Percentiles rank a stretch among this genome's conserved stretches.
Conservation (phyloP, 108 stramenopile species). For the Cyclotella kingstonii region DNA sequence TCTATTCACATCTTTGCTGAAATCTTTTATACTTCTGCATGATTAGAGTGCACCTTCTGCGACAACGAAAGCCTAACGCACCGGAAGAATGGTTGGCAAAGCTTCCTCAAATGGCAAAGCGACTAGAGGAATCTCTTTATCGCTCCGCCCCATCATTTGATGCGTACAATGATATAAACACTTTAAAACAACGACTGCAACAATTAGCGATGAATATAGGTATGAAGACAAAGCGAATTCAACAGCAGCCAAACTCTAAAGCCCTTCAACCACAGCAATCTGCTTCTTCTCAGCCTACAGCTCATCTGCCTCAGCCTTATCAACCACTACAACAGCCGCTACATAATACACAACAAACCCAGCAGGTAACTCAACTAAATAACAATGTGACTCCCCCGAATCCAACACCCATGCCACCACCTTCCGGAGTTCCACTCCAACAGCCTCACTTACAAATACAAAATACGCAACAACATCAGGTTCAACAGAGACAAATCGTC, state of each 20-base stretch:
- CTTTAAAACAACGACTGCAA: conserved; percentile 93
- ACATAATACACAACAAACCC: conserved; percentile 46
- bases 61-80: conserved; percentile 92
- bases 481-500: conserved; percentile 64
- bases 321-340: conserved; percentile 42
- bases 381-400: conserved; percentile 20
- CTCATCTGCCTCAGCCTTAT: conserved; percentile 24
- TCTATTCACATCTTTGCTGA: not conserved
- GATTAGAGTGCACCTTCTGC: conserved; percentile 84
- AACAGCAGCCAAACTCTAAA: conserved; percentile 50
- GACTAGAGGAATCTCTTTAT: conserved; percentile 92
- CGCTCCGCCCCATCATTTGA: conserved; percentile 85
- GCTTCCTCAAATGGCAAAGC: conserved; percentile 95
- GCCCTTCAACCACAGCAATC: conserved; percentile 31
- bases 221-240: conserved; percentile 76
- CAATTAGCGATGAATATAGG: conserved; percentile 91
- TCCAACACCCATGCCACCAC: conserved; percentile 10
- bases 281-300: conserved; percentile 9
- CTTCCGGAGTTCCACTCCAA: conserved; percentile 20
- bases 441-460: conserved; percentile 52
- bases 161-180: conserved; percentile 87
- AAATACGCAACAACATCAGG: conserved; percentile 45
- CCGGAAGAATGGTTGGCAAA: conserved; percentile 95
- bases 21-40: conserved; percentile 7
- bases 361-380: conserved; percentile 20